Evolutionary conservation across 176 grass and related monocot genomes (phyloP).

Genomic region (Musa acuminata): DNA sequence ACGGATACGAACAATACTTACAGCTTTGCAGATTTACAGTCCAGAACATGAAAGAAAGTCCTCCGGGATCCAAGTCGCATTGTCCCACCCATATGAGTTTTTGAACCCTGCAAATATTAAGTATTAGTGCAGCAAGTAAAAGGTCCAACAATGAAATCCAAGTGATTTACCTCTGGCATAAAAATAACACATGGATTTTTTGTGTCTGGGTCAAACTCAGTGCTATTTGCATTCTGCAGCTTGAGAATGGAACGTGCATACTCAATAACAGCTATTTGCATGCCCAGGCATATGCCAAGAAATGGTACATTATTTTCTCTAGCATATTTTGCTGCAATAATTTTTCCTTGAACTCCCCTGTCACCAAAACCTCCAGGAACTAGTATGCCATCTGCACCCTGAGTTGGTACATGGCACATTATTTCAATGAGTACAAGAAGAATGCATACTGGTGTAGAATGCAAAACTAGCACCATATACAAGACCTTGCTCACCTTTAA

Average conservation of each 20-base stretch:
- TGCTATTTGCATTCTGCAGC: conserved; percentile 32
- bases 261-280: conserved; percentile 53
- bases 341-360: conserved; percentile 34
- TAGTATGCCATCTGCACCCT: conserved; percentile 54
- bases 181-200: conserved; percentile 34
- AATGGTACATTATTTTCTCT: conserved; percentile 49
- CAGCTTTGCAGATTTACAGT: conserved; percentile 44
- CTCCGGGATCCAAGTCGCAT: conserved; percentile 45
- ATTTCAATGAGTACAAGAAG: neutral
- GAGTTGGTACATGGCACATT: neutral
- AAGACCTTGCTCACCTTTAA: conserved; percentile 29
- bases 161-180: conserved; percentile 37
- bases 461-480: neutral
- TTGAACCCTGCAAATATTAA: conserved; percentile 20
- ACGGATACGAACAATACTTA: conserved; percentile 11
- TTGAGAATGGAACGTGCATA: conserved; percentile 35
- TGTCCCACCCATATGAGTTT: conserved; percentile 35
- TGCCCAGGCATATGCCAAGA: conserved; percentile 52
- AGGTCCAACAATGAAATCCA: neutral
- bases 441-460: neutral
- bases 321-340: conserved; percentile 37
- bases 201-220: conserved; percentile 32
- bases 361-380: conserved; percentile 51
- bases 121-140: neutral
- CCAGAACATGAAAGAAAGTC: conserved; percentile 29